Conservation (phyloP, 148 eudicot genomes). For the Cornus florida region DNA sequence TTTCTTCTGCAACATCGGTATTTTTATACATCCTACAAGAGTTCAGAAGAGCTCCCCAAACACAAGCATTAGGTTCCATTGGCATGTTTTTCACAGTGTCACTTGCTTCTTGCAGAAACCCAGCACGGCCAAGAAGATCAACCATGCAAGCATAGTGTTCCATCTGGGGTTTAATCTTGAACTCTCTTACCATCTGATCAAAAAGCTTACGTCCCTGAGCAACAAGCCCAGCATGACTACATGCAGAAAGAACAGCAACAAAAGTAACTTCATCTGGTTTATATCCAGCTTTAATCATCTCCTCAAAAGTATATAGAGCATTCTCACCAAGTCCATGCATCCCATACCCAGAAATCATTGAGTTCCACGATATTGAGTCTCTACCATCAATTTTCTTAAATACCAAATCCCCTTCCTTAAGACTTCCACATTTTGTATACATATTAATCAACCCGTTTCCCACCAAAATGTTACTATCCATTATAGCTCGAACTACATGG, state of each 20-base stretch:
- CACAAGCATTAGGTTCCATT: conserved; percentile 47
- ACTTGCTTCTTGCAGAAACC: conserved; percentile 48
- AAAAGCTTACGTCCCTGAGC: conserved; percentile 43
- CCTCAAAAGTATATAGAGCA: conserved; percentile 36
- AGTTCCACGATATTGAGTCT: conserved; percentile 53
- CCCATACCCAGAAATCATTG: conserved; percentile 56
- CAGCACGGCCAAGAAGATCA: conserved; percentile 63
- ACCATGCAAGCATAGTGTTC: conserved; percentile 65
- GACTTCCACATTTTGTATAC: conserved; percentile 64
- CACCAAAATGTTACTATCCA: conserved; percentile 30
- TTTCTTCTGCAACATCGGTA: conserved; percentile 40
- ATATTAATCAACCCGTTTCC: conserved; percentile 56
- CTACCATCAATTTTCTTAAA: conserved; percentile 31
- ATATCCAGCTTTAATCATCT: conserved; percentile 40
- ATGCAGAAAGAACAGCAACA: conserved; percentile 58
- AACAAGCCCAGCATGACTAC: conserved; percentile 57
- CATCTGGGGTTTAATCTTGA: conserved; percentile 37
- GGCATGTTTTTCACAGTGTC: conserved; percentile 48
- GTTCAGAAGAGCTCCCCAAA: conserved; percentile 61
- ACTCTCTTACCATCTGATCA: conserved; percentile 38
- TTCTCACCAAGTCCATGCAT: conserved; percentile 52
- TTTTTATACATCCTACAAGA: conserved; percentile 46
- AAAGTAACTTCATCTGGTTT: conserved; percentile 52
- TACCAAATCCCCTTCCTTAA: conserved; percentile 34
- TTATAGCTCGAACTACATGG: conserved; percentile 31